A percentile compares a stretch with the other conserved stretches of the same genome.
Conservation (phyloP, 768 basidiomycete species). For the Tricholoma terreum region DNA sequence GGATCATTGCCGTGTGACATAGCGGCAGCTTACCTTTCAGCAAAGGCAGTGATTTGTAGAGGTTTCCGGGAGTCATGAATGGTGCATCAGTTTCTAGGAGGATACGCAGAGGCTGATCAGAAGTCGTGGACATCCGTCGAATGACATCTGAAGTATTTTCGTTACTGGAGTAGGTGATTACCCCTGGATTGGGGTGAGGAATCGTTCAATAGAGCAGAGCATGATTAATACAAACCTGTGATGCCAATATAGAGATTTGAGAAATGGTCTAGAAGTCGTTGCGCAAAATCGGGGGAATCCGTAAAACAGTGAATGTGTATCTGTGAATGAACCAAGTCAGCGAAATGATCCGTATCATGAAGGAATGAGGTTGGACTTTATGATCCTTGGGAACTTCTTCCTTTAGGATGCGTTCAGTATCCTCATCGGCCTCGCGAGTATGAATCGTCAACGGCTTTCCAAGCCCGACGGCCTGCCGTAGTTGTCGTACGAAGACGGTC, state of each 20-base stretch:
- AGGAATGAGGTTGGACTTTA: slow-evolving; percentile 37
- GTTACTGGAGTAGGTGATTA: slow-evolving; percentile 79
- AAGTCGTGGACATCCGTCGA: slow-evolving; percentile 41
- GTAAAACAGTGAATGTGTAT: slow-evolving; percentile 91
- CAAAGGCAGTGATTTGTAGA: slow-evolving; percentile 54
- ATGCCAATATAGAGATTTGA: slow-evolving; percentile 82
- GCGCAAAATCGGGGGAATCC: slow-evolving; percentile 72
- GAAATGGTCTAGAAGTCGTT: slow-evolving; percentile 69
- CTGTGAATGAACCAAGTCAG: slow-evolving; percentile 28
- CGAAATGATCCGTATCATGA: not conserved
- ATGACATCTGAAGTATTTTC: slow-evolving; percentile 66
- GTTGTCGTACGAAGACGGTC: slow-evolving; percentile 63
- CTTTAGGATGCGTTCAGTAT: slow-evolving; percentile 76
- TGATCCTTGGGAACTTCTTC: slow-evolving; percentile 71
- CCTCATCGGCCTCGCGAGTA: slow-evolving; percentile 81
- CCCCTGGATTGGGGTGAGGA: slow-evolving; percentile 43
- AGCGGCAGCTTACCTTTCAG: slow-evolving; percentile 64
- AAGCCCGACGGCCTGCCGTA: slow-evolving; percentile 62
- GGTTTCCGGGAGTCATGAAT: slow-evolving; percentile 78
- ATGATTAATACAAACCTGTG: slow-evolving; percentile 45
- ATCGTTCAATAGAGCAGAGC: not conserved
- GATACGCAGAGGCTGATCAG: slow-evolving; percentile 38
- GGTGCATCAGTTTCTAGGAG: slow-evolving; percentile 86
- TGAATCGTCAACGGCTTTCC: slow-evolving; percentile 83
- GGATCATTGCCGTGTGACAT: slow-evolving; percentile 78